Evolutionary conservation across 2,329 filamentous ascomycete species (phyloP).

Genomic region (Chrysoporthe cubensis): DNA sequence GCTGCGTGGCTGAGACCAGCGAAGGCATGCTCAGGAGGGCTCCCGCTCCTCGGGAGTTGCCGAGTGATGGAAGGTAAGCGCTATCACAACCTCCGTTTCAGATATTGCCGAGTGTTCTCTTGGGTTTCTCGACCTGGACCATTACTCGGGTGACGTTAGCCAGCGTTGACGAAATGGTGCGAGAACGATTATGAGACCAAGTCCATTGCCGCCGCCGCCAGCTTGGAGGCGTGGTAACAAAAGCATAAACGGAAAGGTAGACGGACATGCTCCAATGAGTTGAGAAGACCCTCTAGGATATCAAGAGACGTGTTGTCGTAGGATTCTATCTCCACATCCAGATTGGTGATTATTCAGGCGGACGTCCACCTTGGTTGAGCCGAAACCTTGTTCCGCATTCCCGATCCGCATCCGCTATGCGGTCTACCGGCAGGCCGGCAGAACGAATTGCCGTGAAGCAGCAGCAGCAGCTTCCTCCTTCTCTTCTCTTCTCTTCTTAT

Average conservation of each 20-base stretch:
- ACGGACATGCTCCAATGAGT: too few relatives aligned
- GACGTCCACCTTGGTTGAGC: not conserved
- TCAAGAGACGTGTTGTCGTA: not conserved
- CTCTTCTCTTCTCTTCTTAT: not conserved
- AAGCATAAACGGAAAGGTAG: too few relatives aligned
- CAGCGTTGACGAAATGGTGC: not conserved
- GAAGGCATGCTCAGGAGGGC: not conserved
- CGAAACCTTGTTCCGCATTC: conserved; percentile 3
- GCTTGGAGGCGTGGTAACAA: too few relatives aligned
- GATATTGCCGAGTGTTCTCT: not conserved
- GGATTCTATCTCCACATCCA: not conserved
- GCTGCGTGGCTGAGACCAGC: conserved; percentile 15
- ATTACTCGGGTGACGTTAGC: not conserved
- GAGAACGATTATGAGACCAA: too few relatives aligned
- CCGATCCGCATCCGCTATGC: not conserved
- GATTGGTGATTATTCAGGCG: not conserved
- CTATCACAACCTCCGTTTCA: not conserved
- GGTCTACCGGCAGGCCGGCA: not conserved
- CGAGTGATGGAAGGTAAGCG: not conserved
- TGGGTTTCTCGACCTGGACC: not conserved
- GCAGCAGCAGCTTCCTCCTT: not conserved
- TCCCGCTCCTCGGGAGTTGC: not conserved
- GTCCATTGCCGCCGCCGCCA: too few relatives aligned
- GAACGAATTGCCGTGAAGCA: not conserved
- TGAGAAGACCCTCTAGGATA: not conserved